phyloP scores from a whole-genome alignment of 306 rosid genomes.

The Albizia julibrissin region DNA sequence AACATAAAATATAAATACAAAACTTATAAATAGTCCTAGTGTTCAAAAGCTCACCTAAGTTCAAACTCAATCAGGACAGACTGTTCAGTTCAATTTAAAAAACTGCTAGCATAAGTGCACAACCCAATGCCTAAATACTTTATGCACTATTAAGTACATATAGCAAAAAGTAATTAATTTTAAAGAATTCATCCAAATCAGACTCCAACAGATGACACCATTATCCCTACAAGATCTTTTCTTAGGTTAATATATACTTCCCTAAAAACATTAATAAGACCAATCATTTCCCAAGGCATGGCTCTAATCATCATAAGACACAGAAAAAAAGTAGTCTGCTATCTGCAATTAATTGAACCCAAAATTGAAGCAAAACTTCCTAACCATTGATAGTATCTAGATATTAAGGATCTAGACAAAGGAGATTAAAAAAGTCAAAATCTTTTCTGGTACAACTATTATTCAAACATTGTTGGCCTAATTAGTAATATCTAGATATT shows the following conservation, averaged over 20 bases:
- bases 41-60: not conserved
- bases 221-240: not conserved
- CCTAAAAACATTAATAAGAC: not conserved
- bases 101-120: not conserved
- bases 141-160: not conserved
- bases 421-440: not conserved
- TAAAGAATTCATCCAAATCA: not conserved
- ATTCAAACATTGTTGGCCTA: not conserved
- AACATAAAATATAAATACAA: too few species aligned
- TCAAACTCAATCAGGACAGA: slow-evolving; percentile 17
- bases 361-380: not conserved
- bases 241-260: not conserved
- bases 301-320: not conserved
- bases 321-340: not conserved
- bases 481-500: not conserved
- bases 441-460: not conserved
- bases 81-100: slow-evolving; percentile 3
- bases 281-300: not conserved
- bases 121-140: not conserved
- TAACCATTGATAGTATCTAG: not conserved
- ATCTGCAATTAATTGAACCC: not conserved
- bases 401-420: not conserved
- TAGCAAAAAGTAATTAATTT: not conserved
- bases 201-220: slow-evolving; percentile 2
- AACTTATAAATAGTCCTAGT: not conserved